Conservation (phyloP, 169 alveolate species). For the Plasmodium cynomolgi region DNA sequence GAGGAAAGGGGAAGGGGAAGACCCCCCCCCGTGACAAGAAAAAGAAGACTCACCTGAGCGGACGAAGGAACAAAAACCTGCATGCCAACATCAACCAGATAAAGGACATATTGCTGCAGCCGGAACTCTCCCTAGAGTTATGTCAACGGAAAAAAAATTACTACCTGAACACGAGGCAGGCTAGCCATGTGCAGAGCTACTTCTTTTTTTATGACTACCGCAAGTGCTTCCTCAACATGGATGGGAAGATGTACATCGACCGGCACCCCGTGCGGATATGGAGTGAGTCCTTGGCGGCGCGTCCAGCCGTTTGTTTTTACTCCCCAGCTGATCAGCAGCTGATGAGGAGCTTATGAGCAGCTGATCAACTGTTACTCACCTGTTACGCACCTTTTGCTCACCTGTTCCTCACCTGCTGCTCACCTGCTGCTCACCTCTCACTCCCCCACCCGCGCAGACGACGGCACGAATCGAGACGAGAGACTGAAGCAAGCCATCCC, state of each 20-base stretch:
- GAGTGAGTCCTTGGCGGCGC: neutral
- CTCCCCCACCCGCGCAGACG: neutral
- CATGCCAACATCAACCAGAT: constrained; percentile 3
- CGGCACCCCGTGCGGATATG: constrained; percentile 30
- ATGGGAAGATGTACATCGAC: constrained; percentile 56
- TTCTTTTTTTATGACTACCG: constrained; percentile 56
- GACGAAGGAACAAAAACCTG: neutral
- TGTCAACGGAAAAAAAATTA: constrained; percentile 38
- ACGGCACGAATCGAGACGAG: constrained; percentile 17
- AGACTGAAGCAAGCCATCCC: neutral
- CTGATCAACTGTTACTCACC: neutral
- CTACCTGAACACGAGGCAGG: constrained; percentile 27
- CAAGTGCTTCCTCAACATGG: constrained; percentile 37
- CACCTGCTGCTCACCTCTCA: neutral
- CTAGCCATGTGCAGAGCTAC: constrained; percentile 40
- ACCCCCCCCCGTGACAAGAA: neutral
- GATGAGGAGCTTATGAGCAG: no score
- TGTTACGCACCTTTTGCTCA: neutral
- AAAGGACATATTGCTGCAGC: constrained; percentile 9
- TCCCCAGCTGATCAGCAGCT: no score
- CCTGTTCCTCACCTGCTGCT: neutral
- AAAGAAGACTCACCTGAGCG: neutral
- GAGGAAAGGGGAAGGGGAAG: neutral
- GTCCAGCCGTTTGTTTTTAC: neutral
- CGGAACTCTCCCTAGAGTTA: constrained; percentile 18